Evolutionary conservation across 306 rosid genomes (phyloP).

Genomic region (Dalbergia cochinchinensis): DNA sequence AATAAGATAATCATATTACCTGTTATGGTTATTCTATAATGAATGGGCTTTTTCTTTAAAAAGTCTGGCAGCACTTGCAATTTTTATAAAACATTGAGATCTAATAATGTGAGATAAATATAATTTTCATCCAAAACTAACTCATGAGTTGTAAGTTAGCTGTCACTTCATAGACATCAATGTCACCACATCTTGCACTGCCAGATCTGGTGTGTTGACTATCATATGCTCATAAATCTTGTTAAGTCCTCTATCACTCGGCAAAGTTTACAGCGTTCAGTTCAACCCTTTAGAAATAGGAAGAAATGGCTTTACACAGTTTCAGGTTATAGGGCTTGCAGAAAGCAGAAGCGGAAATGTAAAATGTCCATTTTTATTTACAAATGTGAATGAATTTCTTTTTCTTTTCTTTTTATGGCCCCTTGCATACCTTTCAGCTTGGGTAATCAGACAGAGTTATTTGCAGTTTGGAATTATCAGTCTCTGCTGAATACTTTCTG

Average conservation of each 20-base stretch:
- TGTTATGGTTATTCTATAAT: too few relatives aligned
- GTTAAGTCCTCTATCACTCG: neutral
- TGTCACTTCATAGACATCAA: too few relatives aligned
- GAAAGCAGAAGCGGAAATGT: conserved; percentile 33
- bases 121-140: too few relatives aligned
- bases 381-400: conserved; percentile 39
- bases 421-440: conserved; percentile 52
- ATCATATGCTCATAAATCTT: conserved; percentile 6
- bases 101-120: too few relatives aligned
- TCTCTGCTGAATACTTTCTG: conserved; percentile 63
- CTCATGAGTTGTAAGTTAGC: too few relatives aligned
- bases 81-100: neutral
- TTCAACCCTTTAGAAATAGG: neutral
- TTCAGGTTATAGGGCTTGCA: conserved; percentile 17
- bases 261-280: conserved; percentile 20
- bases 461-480: conserved; percentile 73
- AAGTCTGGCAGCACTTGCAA: neutral
- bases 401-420: conserved; percentile 1
- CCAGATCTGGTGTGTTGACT: neutral
- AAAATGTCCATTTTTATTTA: conserved; percentile 41
- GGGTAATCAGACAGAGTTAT: conserved; percentile 70
- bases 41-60: too few relatives aligned
- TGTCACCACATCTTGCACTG: neutral
- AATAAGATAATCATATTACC: neutral
- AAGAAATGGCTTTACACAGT: neutral